These are phyloP conservation scores for Phytophthora pini DNA, from an alignment of 352 stramenopile genomes.

Conservation along the genomic window DNA sequence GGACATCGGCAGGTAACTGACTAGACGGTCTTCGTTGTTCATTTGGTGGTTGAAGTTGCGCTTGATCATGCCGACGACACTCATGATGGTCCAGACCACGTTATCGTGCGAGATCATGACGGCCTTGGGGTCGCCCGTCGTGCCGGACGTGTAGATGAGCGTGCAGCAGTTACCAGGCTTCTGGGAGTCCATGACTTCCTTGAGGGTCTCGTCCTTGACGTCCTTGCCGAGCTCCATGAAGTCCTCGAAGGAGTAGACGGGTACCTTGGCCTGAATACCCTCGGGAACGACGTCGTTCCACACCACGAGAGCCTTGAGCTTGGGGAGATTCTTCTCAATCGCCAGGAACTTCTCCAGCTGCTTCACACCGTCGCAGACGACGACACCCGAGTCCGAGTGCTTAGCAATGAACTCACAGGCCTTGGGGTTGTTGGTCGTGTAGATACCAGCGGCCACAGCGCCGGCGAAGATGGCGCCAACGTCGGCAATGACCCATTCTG, in stretches of 20 bases:
- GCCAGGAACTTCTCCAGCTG: slow-evolving; percentile 95
- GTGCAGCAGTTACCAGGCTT: slow-evolving; percentile 89
- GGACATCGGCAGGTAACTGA: slow-evolving; percentile 91
- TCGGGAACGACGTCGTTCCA: slow-evolving; percentile 90
- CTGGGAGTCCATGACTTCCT: slow-evolving; percentile 78
- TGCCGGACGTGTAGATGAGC: slow-evolving; percentile 96
- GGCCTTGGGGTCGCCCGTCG: slow-evolving; percentile 95
- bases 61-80: slow-evolving; percentile 69
- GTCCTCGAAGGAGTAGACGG: slow-evolving; percentile 82
- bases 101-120: slow-evolving; percentile 98
- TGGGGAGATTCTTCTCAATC: slow-evolving; percentile 85
- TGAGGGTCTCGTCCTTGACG: slow-evolving; percentile 64
- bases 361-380: slow-evolving; percentile 92
- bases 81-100: slow-evolving; percentile 85
- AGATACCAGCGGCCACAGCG: slow-evolving; percentile 94
- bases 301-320: slow-evolving; percentile 95
- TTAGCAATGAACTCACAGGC: slow-evolving; percentile 94
- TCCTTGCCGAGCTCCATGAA: slow-evolving; percentile 79
- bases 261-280: slow-evolving; percentile 66
- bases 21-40: slow-evolving; percentile 70
- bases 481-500: slow-evolving; percentile 94
- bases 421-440: slow-evolving; percentile 94
- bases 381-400: slow-evolving; percentile 92
- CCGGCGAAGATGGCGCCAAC: slow-evolving; percentile 94
- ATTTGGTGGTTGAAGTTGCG: slow-evolving; percentile 64